phyloP scores from a whole-genome alignment of 345 rosid genomes.

The Bruguiera sexangula region DNA sequence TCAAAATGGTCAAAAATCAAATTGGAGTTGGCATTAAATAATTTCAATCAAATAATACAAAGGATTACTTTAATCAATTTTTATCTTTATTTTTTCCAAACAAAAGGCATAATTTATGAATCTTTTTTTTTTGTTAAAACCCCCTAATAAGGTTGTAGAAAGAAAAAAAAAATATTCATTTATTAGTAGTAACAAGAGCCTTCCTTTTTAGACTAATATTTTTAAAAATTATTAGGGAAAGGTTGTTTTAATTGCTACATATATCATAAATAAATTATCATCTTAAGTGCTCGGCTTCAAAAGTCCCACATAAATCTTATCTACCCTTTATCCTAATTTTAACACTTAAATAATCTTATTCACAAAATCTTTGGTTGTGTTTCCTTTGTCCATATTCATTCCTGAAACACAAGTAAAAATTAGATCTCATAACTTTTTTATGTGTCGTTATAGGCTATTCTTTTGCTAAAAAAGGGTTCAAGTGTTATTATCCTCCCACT shows the following conservation, averaged over 20 bases:
- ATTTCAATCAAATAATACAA: too few relatives aligned
- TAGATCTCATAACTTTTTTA: not conserved
- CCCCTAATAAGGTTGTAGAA: not conserved
- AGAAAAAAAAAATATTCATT: not conserved
- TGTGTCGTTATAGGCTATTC: not conserved
- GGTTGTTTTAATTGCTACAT: not conserved
- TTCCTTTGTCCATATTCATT: not conserved
- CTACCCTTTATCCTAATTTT: not conserved
- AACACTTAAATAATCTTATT: not conserved
- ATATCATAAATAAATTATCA: not conserved
- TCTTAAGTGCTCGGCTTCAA: not conserved
- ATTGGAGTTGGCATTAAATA: too few relatives aligned
- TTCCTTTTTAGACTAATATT: not conserved
- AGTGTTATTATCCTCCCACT: not conserved
- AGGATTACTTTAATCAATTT: too few relatives aligned
- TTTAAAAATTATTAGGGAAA: not conserved
- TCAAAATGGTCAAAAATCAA: not conserved
- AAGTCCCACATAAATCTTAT: not conserved
- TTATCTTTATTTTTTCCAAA: too few relatives aligned
- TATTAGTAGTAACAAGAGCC: not conserved
- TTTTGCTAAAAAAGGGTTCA: not conserved
- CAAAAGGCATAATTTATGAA: not conserved
- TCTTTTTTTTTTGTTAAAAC: not conserved
- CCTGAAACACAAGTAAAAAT: not conserved
- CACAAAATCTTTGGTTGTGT: not conserved